Evolutionary conservation across 2,329 filamentous ascomycete genomes (phyloP), one percentile per base, ranked within the genome.

Genomic region (Aspergillus ochraceus): DNA sequence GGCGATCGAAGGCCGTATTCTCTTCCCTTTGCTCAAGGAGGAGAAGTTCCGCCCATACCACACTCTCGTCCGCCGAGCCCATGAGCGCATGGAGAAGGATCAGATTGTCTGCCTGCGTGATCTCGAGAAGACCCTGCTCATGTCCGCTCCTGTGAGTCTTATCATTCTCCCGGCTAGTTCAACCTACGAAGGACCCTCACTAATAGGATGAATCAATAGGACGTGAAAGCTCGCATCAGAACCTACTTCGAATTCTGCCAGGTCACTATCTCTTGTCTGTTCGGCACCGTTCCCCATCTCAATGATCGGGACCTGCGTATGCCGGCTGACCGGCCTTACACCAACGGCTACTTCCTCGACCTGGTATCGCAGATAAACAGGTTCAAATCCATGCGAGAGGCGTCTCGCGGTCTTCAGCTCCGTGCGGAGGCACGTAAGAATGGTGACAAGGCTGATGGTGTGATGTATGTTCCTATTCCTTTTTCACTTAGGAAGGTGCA

Each of bases 321-420:
- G 75, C 90, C 91, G 61, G 83, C 86, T 77, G 94, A 98, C 77
- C 88, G 90, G 70, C 92, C 92, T 67, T 98, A 97, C 83, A 95
- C 89, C 84, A 92, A 90, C 84, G 91, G 91, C 74, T 98, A 98
- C 80, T 97, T 97, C 76, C 89, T 97, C 80, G 94, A 98, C 81
- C 88, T 98, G 62, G 89, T 96, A 76, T 91, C 96, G 76, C 93
- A 97, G 85, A 92, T 97, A 70, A 87, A 88, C 74, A 86, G 91
- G 74, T 96, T 97, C 86, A 93, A 92, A 62, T 86, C 88, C 70
- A 90, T 95, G 75, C 87, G 97, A 70, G 88, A 89, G 64, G 88
- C 88, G 67, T 86, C 88, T 66, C 88, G 91, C 85, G 89, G 70
- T 87, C 87, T 70, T 82, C 81, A 62, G 82, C 65, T 47, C 17